Conservation (phyloP, 345 rosid genomes). For the Populus pruinosa region DNA sequence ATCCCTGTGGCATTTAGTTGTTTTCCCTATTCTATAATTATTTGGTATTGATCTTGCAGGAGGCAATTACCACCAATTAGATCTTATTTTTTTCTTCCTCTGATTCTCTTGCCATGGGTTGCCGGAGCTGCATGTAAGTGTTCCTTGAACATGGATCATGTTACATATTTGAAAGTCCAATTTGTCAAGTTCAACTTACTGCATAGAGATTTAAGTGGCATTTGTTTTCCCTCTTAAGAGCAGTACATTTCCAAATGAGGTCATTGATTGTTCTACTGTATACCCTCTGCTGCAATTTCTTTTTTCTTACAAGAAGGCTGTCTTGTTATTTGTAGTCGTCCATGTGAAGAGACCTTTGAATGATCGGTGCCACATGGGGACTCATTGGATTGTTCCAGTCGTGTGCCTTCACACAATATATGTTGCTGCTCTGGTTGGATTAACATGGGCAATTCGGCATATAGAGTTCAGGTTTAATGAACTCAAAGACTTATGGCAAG, state of each 20-base stretch:
- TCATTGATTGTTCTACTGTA: not conserved
- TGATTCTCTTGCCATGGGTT: constrained; percentile 73
- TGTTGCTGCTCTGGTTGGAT: constrained; percentile 54
- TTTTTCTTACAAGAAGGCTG: constrained; percentile 24
- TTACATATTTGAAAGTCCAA: constrained; percentile 6
- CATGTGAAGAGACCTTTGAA: constrained; percentile 63
- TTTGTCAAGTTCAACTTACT: not conserved
- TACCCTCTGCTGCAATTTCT: not conserved
- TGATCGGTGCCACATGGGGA: constrained; percentile 52
- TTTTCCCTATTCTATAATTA: constrained; percentile 6
- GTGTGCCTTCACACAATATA: constrained; percentile 54
- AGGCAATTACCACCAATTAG: constrained; percentile 72
- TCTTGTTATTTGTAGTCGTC: constrained; percentile 42
- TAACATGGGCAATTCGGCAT: constrained; percentile 62
- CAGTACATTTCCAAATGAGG: constrained; percentile 2
- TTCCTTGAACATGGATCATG: constrained; percentile 7
- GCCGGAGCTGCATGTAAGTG: constrained; percentile 63
- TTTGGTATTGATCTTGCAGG: constrained; percentile 50
- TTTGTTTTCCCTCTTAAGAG: not conserved
- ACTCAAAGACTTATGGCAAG: constrained; percentile 82
- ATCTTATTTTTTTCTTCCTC: constrained; percentile 67
- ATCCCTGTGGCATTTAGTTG: not conserved
- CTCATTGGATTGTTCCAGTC: constrained; percentile 52
- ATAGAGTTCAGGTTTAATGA: constrained; percentile 85
- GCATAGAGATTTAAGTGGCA: not conserved